Percentiles rank a stretch among this genome's conserved stretches.
Evolutionary conservation across 2,329 filamentous ascomycete species (phyloP).

Genomic region (Chrysosporium queenslandicum): DNA sequence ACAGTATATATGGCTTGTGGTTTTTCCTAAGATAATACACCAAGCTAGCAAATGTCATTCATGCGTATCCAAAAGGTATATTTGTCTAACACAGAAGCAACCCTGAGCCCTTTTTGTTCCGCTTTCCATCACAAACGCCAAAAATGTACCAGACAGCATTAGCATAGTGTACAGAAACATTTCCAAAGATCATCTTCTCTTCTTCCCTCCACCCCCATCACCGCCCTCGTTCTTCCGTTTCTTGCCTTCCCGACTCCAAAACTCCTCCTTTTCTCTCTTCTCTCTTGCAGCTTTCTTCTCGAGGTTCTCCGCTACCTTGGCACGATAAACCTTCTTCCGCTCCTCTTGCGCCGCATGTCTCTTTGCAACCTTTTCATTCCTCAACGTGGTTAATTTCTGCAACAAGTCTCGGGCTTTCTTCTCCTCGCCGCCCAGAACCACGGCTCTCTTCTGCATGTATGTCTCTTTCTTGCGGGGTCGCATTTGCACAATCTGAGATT

Average conservation of each 20-base stretch:
- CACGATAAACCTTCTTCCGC: conserved; percentile 65
- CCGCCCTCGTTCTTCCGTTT: conserved; percentile 53
- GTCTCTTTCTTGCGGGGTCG: conserved; percentile 70
- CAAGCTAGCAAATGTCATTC: background rate
- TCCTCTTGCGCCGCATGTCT: conserved; percentile 78
- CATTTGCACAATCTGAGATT: conserved; percentile 76
- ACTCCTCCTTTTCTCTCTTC: conserved; percentile 86
- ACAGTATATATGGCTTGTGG: background rate
- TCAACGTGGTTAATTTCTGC: conserved; percentile 82
- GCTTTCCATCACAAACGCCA: conserved; percentile 2
- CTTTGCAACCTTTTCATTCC: conserved; percentile 85
- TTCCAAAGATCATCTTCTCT: conserved; percentile 29
- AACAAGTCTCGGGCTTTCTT: conserved; percentile 78
- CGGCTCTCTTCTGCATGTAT: conserved; percentile 90
- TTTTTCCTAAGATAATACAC: background rate
- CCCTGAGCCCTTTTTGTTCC: background rate
- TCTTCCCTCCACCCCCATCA: conserved; percentile 41
- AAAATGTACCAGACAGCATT: background rate
- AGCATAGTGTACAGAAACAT: background rate
- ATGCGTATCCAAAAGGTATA: conserved; percentile 7
- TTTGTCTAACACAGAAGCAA: background rate
- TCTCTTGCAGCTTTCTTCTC: conserved; percentile 81
- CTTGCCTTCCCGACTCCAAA: conserved; percentile 82
- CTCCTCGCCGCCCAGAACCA: conserved; percentile 78
- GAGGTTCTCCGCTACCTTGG: conserved; percentile 68